Conservation (phyloP, 495 filamentous ascomycete species). For the Aspergillus egyptiacus region DNA sequence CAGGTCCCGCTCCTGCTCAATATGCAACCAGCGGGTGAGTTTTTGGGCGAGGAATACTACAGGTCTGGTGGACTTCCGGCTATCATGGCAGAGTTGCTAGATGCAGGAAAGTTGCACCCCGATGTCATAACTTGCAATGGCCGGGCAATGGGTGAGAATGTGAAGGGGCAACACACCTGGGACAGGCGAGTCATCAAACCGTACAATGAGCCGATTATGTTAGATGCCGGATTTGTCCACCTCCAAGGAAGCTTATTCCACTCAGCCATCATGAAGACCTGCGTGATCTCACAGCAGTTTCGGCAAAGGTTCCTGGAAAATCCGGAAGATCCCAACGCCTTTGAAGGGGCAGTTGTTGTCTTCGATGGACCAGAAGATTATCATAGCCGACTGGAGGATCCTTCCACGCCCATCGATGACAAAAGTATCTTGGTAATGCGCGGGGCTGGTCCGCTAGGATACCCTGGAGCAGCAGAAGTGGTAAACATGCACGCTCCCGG, state of each 20-base stretch:
- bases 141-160: slow-evolving; percentile 35
- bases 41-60: slow-evolving; percentile 48
- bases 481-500: slow-evolving; percentile 53
- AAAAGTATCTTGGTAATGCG: slow-evolving; percentile 50
- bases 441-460: slow-evolving; percentile 47
- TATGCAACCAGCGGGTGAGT: slow-evolving; percentile 49
- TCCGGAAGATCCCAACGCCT: slow-evolving; percentile 46
- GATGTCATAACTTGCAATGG: slow-evolving; percentile 42
- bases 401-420: slow-evolving; percentile 40
- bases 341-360: slow-evolving; percentile 45
- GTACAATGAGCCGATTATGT: slow-evolving; percentile 41
- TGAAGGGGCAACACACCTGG: slow-evolving; percentile 39
- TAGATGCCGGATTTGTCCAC: slow-evolving; percentile 47
- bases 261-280: slow-evolving; percentile 54
- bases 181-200: slow-evolving; percentile 40
- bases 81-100: slow-evolving; percentile 48
- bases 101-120: slow-evolving; percentile 38
- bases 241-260: slow-evolving; percentile 47
- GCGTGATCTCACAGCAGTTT: slow-evolving; percentile 47
- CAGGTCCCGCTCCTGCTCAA: slow-evolving; percentile 47
- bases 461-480: slow-evolving; percentile 51
- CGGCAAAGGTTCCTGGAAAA: slow-evolving; percentile 42
- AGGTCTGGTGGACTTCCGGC: slow-evolving; percentile 50
- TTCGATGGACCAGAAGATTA: slow-evolving; percentile 54
- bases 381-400: slow-evolving; percentile 41